These are phyloP conservation scores for Vigna angularis DNA, from an alignment of 306 rosid genomes.

Conservation along the genomic window DNA sequence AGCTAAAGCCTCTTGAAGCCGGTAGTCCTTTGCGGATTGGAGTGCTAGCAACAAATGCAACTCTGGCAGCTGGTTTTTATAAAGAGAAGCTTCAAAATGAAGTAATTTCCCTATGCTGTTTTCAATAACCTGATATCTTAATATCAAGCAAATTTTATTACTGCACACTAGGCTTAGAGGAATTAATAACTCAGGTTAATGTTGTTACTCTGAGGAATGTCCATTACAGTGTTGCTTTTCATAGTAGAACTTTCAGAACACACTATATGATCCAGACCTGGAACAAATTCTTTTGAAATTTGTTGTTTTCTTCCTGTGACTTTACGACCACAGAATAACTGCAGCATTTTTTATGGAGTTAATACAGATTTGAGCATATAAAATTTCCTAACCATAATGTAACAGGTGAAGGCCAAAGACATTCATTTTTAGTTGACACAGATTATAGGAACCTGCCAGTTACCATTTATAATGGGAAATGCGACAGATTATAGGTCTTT, in stretches of 20 bases:
- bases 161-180: neutral
- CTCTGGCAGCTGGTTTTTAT: conserved; percentile 73
- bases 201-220: neutral
- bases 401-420: no score
- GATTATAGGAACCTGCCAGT: no score
- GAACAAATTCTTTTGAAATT: neutral
- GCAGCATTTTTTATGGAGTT: no score
- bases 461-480: neutral
- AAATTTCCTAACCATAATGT: no score
- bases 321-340: no score
- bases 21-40: conserved; percentile 79
- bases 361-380: no score
- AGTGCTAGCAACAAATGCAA: conserved; percentile 71
- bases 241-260: neutral
- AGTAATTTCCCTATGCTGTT: conserved; percentile 52
- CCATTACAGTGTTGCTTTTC: neutral
- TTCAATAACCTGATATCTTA: neutral
- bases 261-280: conserved; percentile 4
- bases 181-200: neutral
- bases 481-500: neutral
- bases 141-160: conserved; percentile 31
- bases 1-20: conserved; percentile 84
- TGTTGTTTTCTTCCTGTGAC: neutral
- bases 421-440: no score
- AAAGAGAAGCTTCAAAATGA: conserved; percentile 80